These are phyloP conservation scores for Termitomyces sp. DNA, from an alignment of 768 basidiomycete genomes.

Conservation along the genomic window DNA sequence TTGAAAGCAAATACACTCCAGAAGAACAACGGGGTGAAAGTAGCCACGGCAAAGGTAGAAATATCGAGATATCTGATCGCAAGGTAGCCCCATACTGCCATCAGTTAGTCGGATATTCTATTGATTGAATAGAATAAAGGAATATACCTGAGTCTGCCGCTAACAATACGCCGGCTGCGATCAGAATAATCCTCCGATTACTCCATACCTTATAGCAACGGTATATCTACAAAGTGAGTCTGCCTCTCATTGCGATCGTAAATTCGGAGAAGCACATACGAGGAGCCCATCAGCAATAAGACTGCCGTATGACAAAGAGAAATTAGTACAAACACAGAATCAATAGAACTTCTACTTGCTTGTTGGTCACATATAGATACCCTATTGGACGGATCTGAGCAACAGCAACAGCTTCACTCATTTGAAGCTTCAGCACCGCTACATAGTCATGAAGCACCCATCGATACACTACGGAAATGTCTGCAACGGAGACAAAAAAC, in stretches of 20 bases:
- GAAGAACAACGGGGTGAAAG: not conserved
- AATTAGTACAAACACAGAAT: not conserved
- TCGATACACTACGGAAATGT: not conserved
- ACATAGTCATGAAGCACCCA: not conserved
- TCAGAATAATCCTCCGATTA: not conserved
- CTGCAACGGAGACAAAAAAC: not conserved
- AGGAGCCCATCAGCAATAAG: not conserved
- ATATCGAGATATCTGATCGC: not conserved
- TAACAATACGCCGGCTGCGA: not conserved
- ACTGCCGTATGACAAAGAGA: not conserved
- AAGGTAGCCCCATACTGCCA: not conserved
- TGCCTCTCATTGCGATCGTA: not conserved
- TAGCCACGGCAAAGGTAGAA: not conserved
- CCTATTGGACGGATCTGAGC: not conserved
- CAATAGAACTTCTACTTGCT: not conserved
- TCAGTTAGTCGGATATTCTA: not conserved
- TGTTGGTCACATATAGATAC: conserved; percentile 1
- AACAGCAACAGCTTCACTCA: not conserved
- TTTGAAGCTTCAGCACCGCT: not conserved
- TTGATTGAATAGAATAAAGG: not conserved
- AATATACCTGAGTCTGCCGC: not conserved
- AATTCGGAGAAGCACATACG: not conserved
- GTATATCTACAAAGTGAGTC: not conserved
- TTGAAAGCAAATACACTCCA: conserved; percentile 1
- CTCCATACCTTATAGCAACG: not conserved